Base-by-base conservation (phyloP, 352 stramenopile species). In the Phytophthora meadii region DNA sequence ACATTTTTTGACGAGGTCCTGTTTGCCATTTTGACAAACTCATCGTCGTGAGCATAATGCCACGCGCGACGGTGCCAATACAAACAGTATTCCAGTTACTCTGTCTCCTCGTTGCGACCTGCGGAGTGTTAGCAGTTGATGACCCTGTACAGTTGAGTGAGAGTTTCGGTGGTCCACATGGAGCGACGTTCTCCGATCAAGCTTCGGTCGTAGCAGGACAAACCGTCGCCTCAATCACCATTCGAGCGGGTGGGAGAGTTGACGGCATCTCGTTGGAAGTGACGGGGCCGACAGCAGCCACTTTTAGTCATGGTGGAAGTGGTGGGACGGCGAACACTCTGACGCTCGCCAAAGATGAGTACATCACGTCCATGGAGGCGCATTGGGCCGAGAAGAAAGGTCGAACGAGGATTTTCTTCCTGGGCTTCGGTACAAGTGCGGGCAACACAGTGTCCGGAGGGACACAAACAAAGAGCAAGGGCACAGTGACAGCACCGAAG, bases 331-430 rank as follows among this genome's bases (percentile, higher is more conserved):
- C 49, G 8, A 58, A 61, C 6, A 47, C 27, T 0, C 47, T 72
- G 15, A 27, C 14, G 3, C 50, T 71, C 5, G 65, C n/a, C 0
- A 17, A 24, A 9, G 30, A 49, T 0, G 66, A 74, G 19, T 52
- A 67, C 36, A 48, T 74, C 24, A 70, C 25, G 15, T 67, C 60
- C 1, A 74, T 74, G 60, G 66, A 74, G 46, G 61, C 47, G 19
- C 61, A 74, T 52, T 70, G 60, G 61, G 66, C 15, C 44, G 22
- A 63, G 37, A 54, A 58, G 10, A 58, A 55, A 22, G 60, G 44
- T 15, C 44, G 49, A 14, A 70, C 61, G n/a, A 54, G 42, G 2
- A 56, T 72, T 24, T 73, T 65, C n/a, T 69, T 61, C 40, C 24
- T 69, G 10, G 69, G 53, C 5, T 62, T 74, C 9, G 40, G 22